phyloP scores from a whole-genome alignment of 768 basidiomycete genomes.

The Pleurotus djamor region DNA sequence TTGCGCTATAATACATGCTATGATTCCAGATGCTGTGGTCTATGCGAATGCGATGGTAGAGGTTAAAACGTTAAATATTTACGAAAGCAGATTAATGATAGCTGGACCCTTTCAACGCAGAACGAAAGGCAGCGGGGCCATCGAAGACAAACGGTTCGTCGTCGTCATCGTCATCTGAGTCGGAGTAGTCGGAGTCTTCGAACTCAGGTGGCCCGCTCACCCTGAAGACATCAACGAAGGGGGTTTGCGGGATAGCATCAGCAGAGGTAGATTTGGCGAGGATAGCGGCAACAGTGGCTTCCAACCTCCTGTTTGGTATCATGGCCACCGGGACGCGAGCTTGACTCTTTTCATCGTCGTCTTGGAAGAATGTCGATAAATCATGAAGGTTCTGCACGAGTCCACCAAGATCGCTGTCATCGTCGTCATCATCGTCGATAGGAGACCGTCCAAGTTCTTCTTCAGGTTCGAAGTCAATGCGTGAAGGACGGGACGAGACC shows the following conservation, averaged over 20 bases:
- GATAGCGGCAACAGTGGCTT: slow-evolving; percentile 80
- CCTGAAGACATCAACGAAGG: slow-evolving; percentile 74
- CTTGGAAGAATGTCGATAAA: slow-evolving; percentile 72
- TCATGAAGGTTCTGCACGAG: slow-evolving; percentile 78
- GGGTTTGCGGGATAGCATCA: slow-evolving; percentile 72
- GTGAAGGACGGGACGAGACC: slow-evolving; percentile 63
- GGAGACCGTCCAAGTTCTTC: slow-evolving; percentile 28
- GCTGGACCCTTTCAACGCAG: slow-evolving; percentile 43
- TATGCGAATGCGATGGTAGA: slow-evolving; percentile 9
- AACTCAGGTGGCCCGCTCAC: slow-evolving; percentile 38
- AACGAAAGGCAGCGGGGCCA: slow-evolving; percentile 42
- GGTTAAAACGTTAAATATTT: slow-evolving; percentile 2
- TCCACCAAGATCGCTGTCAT: slow-evolving; percentile 72
- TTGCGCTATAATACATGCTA: slow-evolving; percentile 8
- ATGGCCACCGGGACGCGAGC: slow-evolving; percentile 25
- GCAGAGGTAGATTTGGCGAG: slow-evolving; percentile 73
- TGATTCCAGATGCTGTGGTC: slow-evolving; percentile 4
- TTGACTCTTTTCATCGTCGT: slow-evolving; percentile 28
- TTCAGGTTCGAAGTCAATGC: slow-evolving; percentile 73
- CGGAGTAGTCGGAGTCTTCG: slow-evolving; percentile 44
- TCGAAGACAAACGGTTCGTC: slow-evolving; percentile 64
- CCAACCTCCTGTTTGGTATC: slow-evolving; percentile 58
- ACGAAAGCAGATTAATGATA: slow-evolving; percentile 24
- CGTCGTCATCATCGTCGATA: slow-evolving; percentile 36
- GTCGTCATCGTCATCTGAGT: slow-evolving; percentile 46